These are phyloP conservation scores for Otatea glauca DNA, from an alignment of 176 grass and related monocot species.

Conservation along the genomic window DNA sequence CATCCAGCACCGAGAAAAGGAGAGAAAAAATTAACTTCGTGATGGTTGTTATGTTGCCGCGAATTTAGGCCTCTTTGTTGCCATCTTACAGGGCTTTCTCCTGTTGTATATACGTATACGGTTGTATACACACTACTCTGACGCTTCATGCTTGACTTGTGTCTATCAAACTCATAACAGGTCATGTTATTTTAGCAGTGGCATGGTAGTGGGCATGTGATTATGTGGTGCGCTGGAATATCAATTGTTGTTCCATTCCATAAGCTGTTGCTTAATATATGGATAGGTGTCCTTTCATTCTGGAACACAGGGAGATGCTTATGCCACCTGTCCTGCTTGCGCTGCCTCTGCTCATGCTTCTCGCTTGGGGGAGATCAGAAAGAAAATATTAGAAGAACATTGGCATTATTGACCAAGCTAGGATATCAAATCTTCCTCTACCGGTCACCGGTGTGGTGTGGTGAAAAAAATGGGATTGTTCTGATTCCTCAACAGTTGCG, in stretches of 20 bases:
- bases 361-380: not conserved
- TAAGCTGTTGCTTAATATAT: constrained; percentile 27
- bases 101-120: not conserved
- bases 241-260: not conserved
- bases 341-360: constrained; percentile 8
- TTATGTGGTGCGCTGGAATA: not conserved
- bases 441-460: constrained; percentile 8
- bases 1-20: constrained; percentile 29
- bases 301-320: constrained; percentile 34
- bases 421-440: constrained; percentile 8
- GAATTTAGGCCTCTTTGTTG: constrained; percentile 43
- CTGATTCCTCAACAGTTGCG: constrained; percentile 40
- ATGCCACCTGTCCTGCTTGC: constrained; percentile 38
- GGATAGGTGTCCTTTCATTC: constrained; percentile 29
- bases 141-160: not conserved
- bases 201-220: constrained; percentile 28
- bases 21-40: not conserved
- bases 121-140: not conserved
- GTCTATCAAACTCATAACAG: not conserved
- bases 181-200: constrained; percentile 4
- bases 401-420: not conserved
- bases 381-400: not conserved
- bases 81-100: not conserved
- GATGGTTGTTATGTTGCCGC: constrained; percentile 5
- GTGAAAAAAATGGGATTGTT: constrained; percentile 27